Percentiles rank a stretch among this genome's conserved stretches.
phyloP scores from a whole-genome alignment of 2,329 filamentous ascomycete genomes.

The Alternaria arborescens region DNA sequence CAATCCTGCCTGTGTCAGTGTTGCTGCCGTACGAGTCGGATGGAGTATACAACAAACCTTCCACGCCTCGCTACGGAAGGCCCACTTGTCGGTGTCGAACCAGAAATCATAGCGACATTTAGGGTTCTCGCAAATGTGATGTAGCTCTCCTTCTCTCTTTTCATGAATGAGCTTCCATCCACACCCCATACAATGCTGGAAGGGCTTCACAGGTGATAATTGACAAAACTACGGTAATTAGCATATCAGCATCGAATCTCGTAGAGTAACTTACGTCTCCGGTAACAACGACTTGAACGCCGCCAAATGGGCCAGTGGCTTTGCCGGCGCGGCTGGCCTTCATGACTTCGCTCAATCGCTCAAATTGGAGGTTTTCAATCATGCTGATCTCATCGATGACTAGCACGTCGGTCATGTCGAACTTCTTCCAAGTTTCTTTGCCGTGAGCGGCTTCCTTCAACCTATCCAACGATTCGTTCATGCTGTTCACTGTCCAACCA shows the following conservation, averaged over 20 bases:
- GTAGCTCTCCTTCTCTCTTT: constrained; percentile 14
- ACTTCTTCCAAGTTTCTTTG: constrained; percentile 48
- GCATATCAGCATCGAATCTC: too few relatives aligned
- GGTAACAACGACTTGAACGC: constrained; percentile 64
- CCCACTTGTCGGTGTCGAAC: constrained; percentile 65
- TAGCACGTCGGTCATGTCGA: constrained; percentile 61
- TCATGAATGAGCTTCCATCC: constrained; percentile 46
- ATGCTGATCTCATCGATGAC: constrained; percentile 74
- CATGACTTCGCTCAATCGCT: constrained; percentile 59
- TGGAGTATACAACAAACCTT: constrained; percentile 23
- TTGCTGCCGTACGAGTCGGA: too few relatives aligned
- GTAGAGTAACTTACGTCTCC: constrained; percentile 54
- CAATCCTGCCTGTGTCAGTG: constrained; percentile 49
- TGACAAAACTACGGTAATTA: constrained; percentile 33
- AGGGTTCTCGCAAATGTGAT: constrained; percentile 31
- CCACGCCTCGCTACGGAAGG: constrained; percentile 67
- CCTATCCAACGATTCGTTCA: constrained; percentile 53
- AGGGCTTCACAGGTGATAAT: constrained; percentile 67
- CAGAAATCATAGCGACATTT: constrained; percentile 47
- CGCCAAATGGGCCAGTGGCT: constrained; percentile 51
- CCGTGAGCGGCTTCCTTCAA: constrained; percentile 47
- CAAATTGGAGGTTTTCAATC: constrained; percentile 65
- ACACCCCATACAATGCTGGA: constrained; percentile 61
- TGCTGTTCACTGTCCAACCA: constrained; percentile 61
- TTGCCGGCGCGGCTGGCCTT: constrained; percentile 41